Evolutionary conservation across 345 rosid genomes (phyloP), one percentile per base, ranked within the genome.

Genomic region (Psidium friedrichsthalianum): DNA sequence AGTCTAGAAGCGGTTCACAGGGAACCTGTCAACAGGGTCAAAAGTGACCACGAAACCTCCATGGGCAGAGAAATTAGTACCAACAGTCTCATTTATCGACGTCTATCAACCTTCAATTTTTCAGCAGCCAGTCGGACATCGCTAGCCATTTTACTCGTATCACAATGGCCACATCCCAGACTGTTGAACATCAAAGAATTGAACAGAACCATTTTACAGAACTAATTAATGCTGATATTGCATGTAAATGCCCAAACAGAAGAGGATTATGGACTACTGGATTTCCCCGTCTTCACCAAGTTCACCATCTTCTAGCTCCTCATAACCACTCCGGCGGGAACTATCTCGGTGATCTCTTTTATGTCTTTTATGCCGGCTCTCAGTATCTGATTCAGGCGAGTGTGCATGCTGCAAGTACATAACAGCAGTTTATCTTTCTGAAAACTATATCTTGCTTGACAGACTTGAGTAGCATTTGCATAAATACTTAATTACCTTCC

Each of bases 251-350:
- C 36, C 80, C 6, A 1, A 44, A 69, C 80, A 18, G 78, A 64
- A 36, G 80, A 11, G 2, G 18, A 69, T 47, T 42, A 59, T 82
- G 21, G 86, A 87, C 89, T 93, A 92, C 86, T 82, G 87, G 86
- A 95, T 94, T 91, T 98, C 99, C 54, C 98, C 98, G 74, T 95
- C 99, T 85, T 94, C 97, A 22, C 99, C 99, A 64, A 97, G 89
- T 86, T 97, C 99, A 56, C 99, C 99, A 90, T 98, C 99, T 88
- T 96, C 99, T 54, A 98, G 93, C 85, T 97, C 98, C 3, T 96
- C 98, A 80, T 93, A 74, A 81, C 92, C 90, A 91, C 88, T 90
- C 90, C 95, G 90, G 29, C 96, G 96, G 56, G 93, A 87, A 84
- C 94, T 86, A 83, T 94, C 97, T 32, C 93, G 89, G 82, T 95